Percentiles rank a stretch among this genome's conserved stretches.
Conservation (phyloP, 75 land plant species). For the Sequoia sempervirens region DNA sequence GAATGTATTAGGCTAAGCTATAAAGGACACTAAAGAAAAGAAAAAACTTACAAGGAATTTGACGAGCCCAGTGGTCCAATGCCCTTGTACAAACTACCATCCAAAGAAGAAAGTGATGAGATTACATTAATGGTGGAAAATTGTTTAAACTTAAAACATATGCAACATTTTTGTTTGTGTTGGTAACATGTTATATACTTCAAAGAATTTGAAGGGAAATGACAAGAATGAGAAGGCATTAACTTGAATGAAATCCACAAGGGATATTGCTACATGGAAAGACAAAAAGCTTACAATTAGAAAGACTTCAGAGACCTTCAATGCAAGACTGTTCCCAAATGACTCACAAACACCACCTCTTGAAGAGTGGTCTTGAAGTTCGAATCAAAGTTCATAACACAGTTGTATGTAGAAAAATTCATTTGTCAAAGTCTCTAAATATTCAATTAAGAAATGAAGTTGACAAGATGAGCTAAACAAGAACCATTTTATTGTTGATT, state of each 20-base stretch:
- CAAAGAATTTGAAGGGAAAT: not conserved
- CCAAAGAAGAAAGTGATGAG: not conserved
- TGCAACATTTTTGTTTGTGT: not conserved
- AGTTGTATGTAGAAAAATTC: too few relatives aligned
- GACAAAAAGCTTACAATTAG: not conserved
- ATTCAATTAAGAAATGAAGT: not conserved
- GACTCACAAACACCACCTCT: not conserved
- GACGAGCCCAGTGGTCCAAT: slow-evolving; percentile 39
- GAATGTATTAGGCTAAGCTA: not conserved
- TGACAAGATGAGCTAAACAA: not conserved
- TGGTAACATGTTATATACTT: not conserved
- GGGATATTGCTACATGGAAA: not conserved
- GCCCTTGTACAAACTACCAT: slow-evolving; percentile 33
- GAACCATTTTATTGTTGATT: not conserved
- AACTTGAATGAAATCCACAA: not conserved
- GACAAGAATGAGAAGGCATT: not conserved
- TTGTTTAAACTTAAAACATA: not conserved
- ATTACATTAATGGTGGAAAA: not conserved
- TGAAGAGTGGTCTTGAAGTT: too few relatives aligned
- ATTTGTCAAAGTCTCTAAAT: too few relatives aligned
- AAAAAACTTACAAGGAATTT: slow-evolving; percentile 27
- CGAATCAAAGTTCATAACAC: too few relatives aligned
- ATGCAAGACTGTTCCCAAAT: not conserved
- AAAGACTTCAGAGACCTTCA: not conserved
- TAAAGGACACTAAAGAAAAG: not conserved